phyloP scores from a whole-genome alignment of 179 eudicot species.

The Beta macrorhiza region DNA sequence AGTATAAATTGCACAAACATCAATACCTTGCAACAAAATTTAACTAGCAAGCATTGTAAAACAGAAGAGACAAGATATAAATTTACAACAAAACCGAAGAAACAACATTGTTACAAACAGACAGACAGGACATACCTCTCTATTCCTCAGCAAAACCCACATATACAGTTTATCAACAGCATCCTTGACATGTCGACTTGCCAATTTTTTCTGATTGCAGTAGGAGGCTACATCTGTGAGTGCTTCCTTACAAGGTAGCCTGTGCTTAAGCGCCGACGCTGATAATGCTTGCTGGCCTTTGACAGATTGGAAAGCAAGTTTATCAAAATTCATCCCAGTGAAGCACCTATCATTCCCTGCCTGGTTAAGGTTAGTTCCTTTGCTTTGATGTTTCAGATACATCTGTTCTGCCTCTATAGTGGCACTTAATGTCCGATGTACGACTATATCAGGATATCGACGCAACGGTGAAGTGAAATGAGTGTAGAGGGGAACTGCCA shows the following conservation, averaged over 20 bases:
- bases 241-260: slow-evolving; percentile 48
- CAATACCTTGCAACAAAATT: not conserved
- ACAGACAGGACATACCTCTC: slow-evolving; percentile 47
- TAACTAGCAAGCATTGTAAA: not conserved
- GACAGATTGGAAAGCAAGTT: slow-evolving; percentile 42
- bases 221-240: slow-evolving; percentile 66
- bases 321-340: slow-evolving; percentile 53
- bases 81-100: too few species aligned
- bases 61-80: not conserved
- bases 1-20: not conserved
- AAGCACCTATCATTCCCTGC: slow-evolving; percentile 44
- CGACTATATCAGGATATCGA: slow-evolving; percentile 84
- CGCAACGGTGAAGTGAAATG: slow-evolving; percentile 96
- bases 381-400: slow-evolving; percentile 39
- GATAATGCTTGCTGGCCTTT: slow-evolving; percentile 59
- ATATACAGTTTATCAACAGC: slow-evolving; percentile 68
- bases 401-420: slow-evolving; percentile 73
- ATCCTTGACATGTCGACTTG: slow-evolving; percentile 76
- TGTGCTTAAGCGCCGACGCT: slow-evolving; percentile 55
- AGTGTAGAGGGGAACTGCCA: slow-evolving; percentile 84
- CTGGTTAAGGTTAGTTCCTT: slow-evolving; percentile 15
- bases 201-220: slow-evolving; percentile 75
- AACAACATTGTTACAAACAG: not conserved
- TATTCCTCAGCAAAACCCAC: slow-evolving; percentile 78
- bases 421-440: slow-evolving; percentile 81